phyloP scores from a whole-genome alignment of 1,139 yeast genomes.

The Trichomonascaceae sp. region DNA sequence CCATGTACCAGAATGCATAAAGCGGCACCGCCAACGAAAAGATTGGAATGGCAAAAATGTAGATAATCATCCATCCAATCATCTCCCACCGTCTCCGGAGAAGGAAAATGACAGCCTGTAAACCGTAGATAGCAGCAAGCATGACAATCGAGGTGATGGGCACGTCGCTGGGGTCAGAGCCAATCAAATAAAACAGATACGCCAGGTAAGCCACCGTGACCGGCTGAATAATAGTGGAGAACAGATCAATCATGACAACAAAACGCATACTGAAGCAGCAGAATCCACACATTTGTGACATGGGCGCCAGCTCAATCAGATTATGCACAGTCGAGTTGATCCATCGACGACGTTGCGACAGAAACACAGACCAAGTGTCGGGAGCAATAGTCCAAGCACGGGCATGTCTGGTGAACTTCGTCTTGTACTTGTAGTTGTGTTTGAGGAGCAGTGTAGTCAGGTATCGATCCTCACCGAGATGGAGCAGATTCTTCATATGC shows the following conservation, averaged over 20 bases:
- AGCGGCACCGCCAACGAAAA: constrained; percentile 28
- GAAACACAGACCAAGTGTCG: constrained; percentile 29
- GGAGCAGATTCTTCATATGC: constrained; percentile 30
- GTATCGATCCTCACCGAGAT: constrained; percentile 32
- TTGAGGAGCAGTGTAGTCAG: constrained; percentile 28
- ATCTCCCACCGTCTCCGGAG: constrained; percentile 31
- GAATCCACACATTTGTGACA: constrained; percentile 31
- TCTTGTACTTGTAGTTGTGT: constrained; percentile 27
- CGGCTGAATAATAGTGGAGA: constrained; percentile 30
- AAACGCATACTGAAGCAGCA: constrained; percentile 33
- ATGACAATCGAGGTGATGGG: constrained; percentile 29
- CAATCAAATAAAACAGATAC: constrained; percentile 26
- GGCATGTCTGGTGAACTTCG: constrained; percentile 29
- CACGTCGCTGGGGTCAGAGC: constrained; percentile 19
- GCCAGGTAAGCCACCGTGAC: constrained; percentile 30
- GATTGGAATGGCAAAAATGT: constrained; percentile 28
- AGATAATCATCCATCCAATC: constrained; percentile 34
- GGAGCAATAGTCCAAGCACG: constrained; percentile 32
- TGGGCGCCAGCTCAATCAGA: constrained; percentile 28
- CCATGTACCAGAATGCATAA: constrained; percentile 33
- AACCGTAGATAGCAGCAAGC: constrained; percentile 29
- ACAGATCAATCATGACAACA: constrained; percentile 28
- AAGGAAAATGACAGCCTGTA: constrained; percentile 29
- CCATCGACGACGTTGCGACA: constrained; percentile 34
- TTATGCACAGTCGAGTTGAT: constrained; percentile 33